phyloP scores from a whole-genome alignment of 2,329 filamentous ascomycete genomes.

The Epicoccum sorghinum region DNA sequence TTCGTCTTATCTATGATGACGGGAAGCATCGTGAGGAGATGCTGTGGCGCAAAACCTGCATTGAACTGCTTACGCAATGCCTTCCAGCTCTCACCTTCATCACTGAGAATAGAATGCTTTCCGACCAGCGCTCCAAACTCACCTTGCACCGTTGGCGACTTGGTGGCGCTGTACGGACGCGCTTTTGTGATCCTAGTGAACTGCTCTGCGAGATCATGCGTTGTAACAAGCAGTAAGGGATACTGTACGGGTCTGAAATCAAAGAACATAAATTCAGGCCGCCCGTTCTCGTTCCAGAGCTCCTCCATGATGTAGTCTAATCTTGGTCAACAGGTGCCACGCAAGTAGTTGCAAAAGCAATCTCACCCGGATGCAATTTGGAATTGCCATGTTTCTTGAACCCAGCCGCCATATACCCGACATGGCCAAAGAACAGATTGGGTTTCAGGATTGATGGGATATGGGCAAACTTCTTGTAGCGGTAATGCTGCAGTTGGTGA shows the following conservation, averaged over 20 bases:
- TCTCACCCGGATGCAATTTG: slow-evolving; percentile 36
- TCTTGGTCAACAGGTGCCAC: not conserved
- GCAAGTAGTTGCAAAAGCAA: not conserved
- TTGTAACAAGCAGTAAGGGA: slow-evolving; percentile 32
- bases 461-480: slow-evolving; percentile 33
- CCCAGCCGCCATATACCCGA: slow-evolving; percentile 33
- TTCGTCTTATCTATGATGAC: slow-evolving; percentile 45
- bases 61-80: slow-evolving; percentile 44
- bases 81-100: slow-evolving; percentile 42
- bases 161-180: slow-evolving; percentile 40
- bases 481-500: slow-evolving; percentile 30
- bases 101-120: slow-evolving; percentile 33
- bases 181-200: slow-evolving; percentile 34
- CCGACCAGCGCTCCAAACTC: slow-evolving; percentile 33
- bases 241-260: slow-evolving; percentile 42
- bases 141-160: slow-evolving; percentile 41
- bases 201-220: slow-evolving; percentile 46
- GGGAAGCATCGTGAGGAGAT: slow-evolving; percentile 44
- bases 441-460: slow-evolving; percentile 28
- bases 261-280: slow-evolving; percentile 35
- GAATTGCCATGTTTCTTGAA: slow-evolving; percentile 34
- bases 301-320: slow-evolving; percentile 44
- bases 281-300: slow-evolving; percentile 33
- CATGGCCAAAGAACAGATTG: slow-evolving; percentile 36
- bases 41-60: slow-evolving; percentile 45